A percentile compares a stretch with the other conserved stretches of the same genome.
Conservation (phyloP, 805 yeast species). For the Spathaspora gorwiae region DNA sequence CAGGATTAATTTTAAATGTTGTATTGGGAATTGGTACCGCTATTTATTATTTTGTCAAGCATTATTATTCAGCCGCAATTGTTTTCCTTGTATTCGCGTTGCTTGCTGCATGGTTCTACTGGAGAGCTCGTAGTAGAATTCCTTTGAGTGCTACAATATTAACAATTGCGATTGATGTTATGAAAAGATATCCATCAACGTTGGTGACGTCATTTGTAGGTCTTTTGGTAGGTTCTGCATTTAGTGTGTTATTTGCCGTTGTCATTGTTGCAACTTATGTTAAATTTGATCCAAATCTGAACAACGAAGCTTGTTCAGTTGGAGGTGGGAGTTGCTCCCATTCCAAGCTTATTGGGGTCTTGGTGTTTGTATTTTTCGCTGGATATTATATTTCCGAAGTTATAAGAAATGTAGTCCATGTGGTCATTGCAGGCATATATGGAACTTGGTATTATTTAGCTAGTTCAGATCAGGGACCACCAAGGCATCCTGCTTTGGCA, state of each 20-base stretch:
- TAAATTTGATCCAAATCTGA: slow-evolving; percentile 58
- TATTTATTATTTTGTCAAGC: slow-evolving; percentile 62
- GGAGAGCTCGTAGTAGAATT: slow-evolving; percentile 65
- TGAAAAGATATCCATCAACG: slow-evolving; percentile 68
- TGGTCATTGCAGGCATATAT: slow-evolving; percentile 75
- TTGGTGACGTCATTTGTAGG: slow-evolving; percentile 60
- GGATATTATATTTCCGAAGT: slow-evolving; percentile 85
- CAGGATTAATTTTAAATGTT: slow-evolving; percentile 65
- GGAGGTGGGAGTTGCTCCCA: slow-evolving; percentile 52
- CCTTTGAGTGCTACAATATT: slow-evolving; percentile 71
- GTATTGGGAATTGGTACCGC: slow-evolving; percentile 70
- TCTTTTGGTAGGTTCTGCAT: slow-evolving; percentile 52
- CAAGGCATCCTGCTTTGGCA: slow-evolving; percentile 73
- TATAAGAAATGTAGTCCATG: slow-evolving; percentile 73
- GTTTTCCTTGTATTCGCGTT: slow-evolving; percentile 65
- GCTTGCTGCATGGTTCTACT: slow-evolving; percentile 65
- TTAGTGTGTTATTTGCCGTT: slow-evolving; percentile 60
- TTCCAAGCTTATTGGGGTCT: slow-evolving; percentile 59
- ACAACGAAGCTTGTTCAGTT: slow-evolving; percentile 50
- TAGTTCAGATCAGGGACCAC: slow-evolving; percentile 71
- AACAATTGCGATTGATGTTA: slow-evolving; percentile 70
- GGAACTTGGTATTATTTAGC: slow-evolving; percentile 91
- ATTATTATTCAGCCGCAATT: slow-evolving; percentile 76
- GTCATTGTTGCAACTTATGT: slow-evolving; percentile 74
- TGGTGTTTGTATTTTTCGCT: slow-evolving; percentile 73